phyloP scores from a whole-genome alignment of 208 protist species.

The Trypanosoma melophagium region DNA sequence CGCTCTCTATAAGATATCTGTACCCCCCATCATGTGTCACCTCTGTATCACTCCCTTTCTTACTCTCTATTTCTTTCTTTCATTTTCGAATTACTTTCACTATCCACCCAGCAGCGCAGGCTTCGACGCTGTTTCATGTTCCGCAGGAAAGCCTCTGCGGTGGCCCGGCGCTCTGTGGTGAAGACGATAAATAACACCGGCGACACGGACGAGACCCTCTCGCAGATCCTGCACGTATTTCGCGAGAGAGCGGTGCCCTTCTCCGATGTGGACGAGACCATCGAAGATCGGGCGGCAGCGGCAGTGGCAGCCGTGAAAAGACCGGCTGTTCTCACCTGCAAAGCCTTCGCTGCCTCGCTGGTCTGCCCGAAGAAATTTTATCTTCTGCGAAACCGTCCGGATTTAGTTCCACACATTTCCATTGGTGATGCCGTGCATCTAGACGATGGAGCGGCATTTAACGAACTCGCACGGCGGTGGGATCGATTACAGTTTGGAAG shows the following conservation, averaged over 20 bases:
- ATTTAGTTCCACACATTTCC: conserved; percentile 60
- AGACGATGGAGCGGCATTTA: conserved; percentile 86
- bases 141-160: conserved; percentile 31
- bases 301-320: neutral
- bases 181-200: conserved; percentile 7
- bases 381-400: conserved; percentile 58
- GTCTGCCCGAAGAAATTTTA: conserved; percentile 86
- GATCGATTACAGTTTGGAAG: conserved; percentile 88
- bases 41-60: conserved; percentile 19
- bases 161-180: conserved; percentile 21
- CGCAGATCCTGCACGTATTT: conserved; percentile 36
- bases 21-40: conserved; percentile 1
- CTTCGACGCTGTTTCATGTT: conserved; percentile 36
- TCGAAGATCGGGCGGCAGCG: conserved; percentile 15
- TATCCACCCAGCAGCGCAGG: neutral
- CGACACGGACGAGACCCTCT: conserved; percentile 24
- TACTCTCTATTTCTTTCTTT: conserved; percentile 12
- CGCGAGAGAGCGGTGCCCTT: conserved; percentile 43
- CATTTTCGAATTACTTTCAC: conserved; percentile 4
- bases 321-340: conserved; percentile 46
- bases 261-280: conserved; percentile 68
- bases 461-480: conserved; percentile 84
- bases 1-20: conserved; percentile 5
- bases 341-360: conserved; percentile 70
- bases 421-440: conserved; percentile 76